A percentile compares a stretch with the other conserved stretches of the same genome.
phyloP scores from a whole-genome alignment of 306 rosid genomes.

The Lablab purpureus region DNA sequence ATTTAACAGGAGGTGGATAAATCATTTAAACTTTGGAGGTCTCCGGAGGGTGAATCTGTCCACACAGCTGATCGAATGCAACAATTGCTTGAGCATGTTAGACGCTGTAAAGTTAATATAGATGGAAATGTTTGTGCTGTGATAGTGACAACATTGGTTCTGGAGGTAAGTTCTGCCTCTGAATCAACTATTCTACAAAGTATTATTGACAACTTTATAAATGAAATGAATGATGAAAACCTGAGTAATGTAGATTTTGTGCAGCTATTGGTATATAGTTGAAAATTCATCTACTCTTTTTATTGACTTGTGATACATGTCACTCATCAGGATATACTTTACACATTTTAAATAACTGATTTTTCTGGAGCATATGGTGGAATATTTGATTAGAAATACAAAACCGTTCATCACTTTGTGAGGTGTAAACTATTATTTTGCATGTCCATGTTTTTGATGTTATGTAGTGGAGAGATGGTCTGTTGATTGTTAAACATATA shows the following conservation, averaged over 20 bases:
- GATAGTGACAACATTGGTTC: conserved; percentile 85
- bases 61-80: conserved; percentile 75
- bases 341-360: conserved; percentile 5
- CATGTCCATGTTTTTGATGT: conserved; percentile 3
- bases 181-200: conserved; percentile 15
- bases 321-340: conserved; percentile 7
- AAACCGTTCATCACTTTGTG: neutral
- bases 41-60: conserved; percentile 45
- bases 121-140: conserved; percentile 77
- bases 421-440: conserved; percentile 24
- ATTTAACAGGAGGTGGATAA: conserved; percentile 73
- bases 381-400: conserved; percentile 15
- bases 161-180: conserved; percentile 65
- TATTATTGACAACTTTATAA: neutral
- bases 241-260: conserved; percentile 2
- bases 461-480: neutral
- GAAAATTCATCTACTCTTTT: conserved; percentile 15
- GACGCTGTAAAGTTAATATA: conserved; percentile 73
- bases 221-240: conserved; percentile 28
- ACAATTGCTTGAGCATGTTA: conserved; percentile 79
- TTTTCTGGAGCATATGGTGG: neutral
- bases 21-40: conserved; percentile 61
- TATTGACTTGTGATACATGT: neutral
- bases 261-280: conserved; percentile 14
- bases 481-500: conserved; percentile 16